These are phyloP conservation scores for Crassisporium funariophilum DNA, from an alignment of 768 basidiomycete species.

Conservation along the genomic window DNA sequence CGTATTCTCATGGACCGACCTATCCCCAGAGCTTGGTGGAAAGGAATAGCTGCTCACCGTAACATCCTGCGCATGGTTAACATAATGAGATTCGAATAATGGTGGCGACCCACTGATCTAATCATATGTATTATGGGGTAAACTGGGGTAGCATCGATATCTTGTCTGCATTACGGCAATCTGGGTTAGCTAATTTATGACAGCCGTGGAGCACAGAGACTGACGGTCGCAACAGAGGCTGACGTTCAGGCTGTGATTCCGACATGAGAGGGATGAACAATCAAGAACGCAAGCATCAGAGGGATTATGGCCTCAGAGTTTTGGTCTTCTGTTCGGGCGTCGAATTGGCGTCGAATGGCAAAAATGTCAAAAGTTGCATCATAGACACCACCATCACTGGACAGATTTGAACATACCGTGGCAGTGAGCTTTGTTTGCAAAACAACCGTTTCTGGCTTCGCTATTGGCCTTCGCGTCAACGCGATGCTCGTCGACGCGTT, in stretches of 20 bases:
- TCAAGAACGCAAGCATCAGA: constrained; percentile 10
- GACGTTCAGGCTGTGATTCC: constrained; percentile 43
- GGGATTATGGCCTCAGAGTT: not conserved
- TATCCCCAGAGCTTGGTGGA: not conserved
- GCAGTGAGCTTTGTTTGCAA: no score
- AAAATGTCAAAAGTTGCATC: constrained; percentile 7
- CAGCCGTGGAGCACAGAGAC: constrained; percentile 20
- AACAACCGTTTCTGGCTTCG: no score
- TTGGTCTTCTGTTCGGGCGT: not conserved
- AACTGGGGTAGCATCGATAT: constrained; percentile 60
- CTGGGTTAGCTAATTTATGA: not conserved
- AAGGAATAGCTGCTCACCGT: constrained; percentile 41
- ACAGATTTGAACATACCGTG: no score
- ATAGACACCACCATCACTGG: no score
- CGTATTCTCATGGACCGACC: no score
- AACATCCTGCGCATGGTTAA: constrained; percentile 51
- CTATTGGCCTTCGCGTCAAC: no score
- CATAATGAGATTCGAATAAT: constrained; percentile 2
- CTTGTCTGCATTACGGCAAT: constrained; percentile 36
- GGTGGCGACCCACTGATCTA: constrained; percentile 47
- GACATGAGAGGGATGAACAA: constrained; percentile 25
- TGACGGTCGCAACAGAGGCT: constrained; percentile 46
- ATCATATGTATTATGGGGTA: constrained; percentile 86
- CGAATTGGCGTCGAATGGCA: not conserved
- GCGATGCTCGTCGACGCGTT: no score